phyloP scores from a whole-genome alignment of 257 asterid genomes.

The Coffea eugenioides region DNA sequence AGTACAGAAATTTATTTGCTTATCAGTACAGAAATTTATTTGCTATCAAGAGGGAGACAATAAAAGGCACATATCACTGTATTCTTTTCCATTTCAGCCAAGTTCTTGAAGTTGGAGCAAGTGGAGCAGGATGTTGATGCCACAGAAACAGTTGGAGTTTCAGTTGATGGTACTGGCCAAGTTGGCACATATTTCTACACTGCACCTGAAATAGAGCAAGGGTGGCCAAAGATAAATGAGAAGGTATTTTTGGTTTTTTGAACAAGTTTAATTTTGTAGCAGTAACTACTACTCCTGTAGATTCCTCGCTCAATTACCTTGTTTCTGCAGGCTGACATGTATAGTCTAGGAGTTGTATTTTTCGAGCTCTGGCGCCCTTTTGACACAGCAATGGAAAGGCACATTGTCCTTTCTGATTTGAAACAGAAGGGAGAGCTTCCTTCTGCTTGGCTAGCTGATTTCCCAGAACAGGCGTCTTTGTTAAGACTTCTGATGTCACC shows the following conservation, averaged over 20 bases:
- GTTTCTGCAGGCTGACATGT: slow-evolving; percentile 80
- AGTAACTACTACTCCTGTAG: slow-evolving; percentile 10
- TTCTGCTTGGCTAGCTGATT: slow-evolving; percentile 70
- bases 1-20: neutral
- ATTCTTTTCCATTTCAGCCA: slow-evolving; percentile 53
- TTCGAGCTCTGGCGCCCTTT: slow-evolving; percentile 98
- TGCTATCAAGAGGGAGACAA: neutral
- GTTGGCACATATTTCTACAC: slow-evolving; percentile 96
- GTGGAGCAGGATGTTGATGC: slow-evolving; percentile 88
- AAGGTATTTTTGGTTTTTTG: slow-evolving; percentile 47
- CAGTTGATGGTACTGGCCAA: slow-evolving; percentile 93
- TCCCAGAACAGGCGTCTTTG: slow-evolving; percentile 84
- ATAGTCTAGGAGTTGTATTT: slow-evolving; percentile 87
- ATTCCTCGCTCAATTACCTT: slow-evolving; percentile 25
- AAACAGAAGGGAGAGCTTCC: slow-evolving; percentile 89
- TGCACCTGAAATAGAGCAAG: slow-evolving; percentile 96
- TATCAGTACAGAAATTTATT: neutral
- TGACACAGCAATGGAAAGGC: slow-evolving; percentile 96
- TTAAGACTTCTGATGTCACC: slow-evolving; percentile 66
- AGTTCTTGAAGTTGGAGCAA: slow-evolving; percentile 90
- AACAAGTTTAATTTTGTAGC: slow-evolving; percentile 12
- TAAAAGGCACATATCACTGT: neutral
- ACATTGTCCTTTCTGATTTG: slow-evolving; percentile 75
- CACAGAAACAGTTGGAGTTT: slow-evolving; percentile 64
- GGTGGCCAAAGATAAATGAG: slow-evolving; percentile 97